phyloP scores from a whole-genome alignment of 2,329 filamentous ascomycete species.

The Penicillium crustosum region DNA sequence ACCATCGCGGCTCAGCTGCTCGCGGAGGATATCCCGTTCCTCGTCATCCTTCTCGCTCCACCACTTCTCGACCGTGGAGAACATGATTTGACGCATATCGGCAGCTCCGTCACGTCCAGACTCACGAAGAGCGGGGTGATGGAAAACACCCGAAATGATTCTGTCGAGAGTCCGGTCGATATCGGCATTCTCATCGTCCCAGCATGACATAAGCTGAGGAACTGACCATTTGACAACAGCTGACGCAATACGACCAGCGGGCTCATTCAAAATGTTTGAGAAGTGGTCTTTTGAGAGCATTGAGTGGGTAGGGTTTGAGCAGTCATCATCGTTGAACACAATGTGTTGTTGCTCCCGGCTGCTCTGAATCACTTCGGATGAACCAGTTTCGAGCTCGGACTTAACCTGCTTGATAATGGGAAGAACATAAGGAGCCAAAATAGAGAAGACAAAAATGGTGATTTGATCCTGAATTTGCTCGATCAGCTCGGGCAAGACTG shows the following conservation, averaged over 20 bases:
- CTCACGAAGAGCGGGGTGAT: slow-evolving; percentile 78
- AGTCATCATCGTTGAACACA: slow-evolving; percentile 77
- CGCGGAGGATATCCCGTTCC: slow-evolving; percentile 66
- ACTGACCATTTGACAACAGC: slow-evolving; percentile 80
- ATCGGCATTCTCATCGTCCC: slow-evolving; percentile 75
- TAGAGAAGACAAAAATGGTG: slow-evolving; percentile 85
- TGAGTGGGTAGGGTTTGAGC: slow-evolving; percentile 82
- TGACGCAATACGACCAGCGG: slow-evolving; percentile 78
- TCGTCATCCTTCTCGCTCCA: slow-evolving; percentile 67
- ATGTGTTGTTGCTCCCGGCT: slow-evolving; percentile 80
- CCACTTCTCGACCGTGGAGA: slow-evolving; percentile 77
- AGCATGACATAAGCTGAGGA: slow-evolving; percentile 82
- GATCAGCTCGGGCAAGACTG: slow-evolving; percentile 77
- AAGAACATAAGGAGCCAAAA: slow-evolving; percentile 83
- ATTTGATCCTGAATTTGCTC: slow-evolving; percentile 86
- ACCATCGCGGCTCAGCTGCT: slow-evolving; percentile 74
- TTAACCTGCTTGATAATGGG: slow-evolving; percentile 86
- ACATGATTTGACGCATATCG: slow-evolving; percentile 76
- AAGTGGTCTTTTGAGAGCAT: slow-evolving; percentile 98
- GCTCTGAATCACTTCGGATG: slow-evolving; percentile 81
- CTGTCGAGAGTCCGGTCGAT: slow-evolving; percentile 68
- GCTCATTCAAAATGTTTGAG: slow-evolving; percentile 83
- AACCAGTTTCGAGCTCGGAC: slow-evolving; percentile 80
- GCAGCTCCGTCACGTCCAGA: slow-evolving; percentile 67
- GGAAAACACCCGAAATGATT: slow-evolving; percentile 79